Conservation (phyloP, 306 rosid genomes). For the Hylodesmum podocarpum region DNA sequence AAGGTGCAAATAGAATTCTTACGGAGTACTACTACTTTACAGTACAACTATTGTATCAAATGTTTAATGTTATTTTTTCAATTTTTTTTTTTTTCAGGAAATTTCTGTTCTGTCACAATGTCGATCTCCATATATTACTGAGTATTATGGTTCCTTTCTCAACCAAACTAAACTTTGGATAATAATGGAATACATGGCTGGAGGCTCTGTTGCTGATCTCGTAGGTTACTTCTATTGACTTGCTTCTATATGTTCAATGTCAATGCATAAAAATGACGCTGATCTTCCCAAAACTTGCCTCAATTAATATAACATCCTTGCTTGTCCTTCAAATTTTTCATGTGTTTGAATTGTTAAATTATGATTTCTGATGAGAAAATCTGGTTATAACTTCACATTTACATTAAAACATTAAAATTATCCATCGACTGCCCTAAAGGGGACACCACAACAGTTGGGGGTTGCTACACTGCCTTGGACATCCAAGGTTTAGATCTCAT, state of each 20-base stretch:
- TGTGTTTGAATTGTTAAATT: background rate
- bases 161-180: constrained; percentile 95
- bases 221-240: constrained; percentile 64
- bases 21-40: constrained; percentile 16
- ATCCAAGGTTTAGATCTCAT: background rate
- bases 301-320: background rate
- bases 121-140: constrained; percentile 86
- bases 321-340: background rate
- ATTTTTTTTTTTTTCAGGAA: constrained; percentile 66
- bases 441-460: background rate
- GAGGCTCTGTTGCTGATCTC: constrained; percentile 97
- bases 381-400: background rate
- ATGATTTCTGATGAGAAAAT: background rate
- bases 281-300: background rate
- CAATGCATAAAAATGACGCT: constrained; percentile 3
- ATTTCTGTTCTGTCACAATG: constrained; percentile 94
- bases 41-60: background rate
- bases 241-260: constrained; percentile 36
- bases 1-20: constrained; percentile 49
- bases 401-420: background rate
- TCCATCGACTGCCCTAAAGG: background rate
- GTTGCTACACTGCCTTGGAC: background rate
- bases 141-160: constrained; percentile 92
- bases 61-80: constrained; percentile 27
- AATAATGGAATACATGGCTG: constrained; percentile 98